Evolutionary conservation across 129 eudicot species (phyloP).

Genomic region (Kitagawia praeruptora): DNA sequence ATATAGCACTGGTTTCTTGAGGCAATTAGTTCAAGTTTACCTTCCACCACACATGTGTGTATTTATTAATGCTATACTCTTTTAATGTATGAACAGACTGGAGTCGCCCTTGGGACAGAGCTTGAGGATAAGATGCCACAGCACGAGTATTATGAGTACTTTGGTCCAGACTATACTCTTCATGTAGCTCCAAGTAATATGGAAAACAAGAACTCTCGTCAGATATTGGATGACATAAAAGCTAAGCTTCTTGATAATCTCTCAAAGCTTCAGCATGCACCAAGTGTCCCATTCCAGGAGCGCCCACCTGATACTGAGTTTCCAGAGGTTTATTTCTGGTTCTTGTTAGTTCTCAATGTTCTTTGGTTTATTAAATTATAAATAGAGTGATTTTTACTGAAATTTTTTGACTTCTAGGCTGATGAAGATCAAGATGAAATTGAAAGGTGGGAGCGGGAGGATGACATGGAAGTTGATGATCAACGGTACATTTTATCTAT

Average conservation of each 20-base stretch:
- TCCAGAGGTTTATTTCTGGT: constrained; percentile 59
- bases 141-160: constrained; percentile 85
- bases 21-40: not conserved
- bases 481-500: constrained; percentile 30
- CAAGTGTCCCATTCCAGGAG: constrained; percentile 94
- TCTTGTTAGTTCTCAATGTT: constrained; percentile 1
- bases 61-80: not conserved
- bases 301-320: constrained; percentile 92
- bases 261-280: constrained; percentile 91
- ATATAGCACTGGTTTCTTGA: not conserved
- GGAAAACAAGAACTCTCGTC: constrained; percentile 92
- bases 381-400: not conserved
- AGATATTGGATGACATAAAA: constrained; percentile 65
- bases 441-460: constrained; percentile 53
- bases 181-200: constrained; percentile 98
- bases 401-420: constrained; percentile 28
- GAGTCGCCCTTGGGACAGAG: constrained; percentile 89
- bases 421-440: constrained; percentile 69
- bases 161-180: constrained; percentile 94
- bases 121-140: constrained; percentile 92
- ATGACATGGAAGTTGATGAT: constrained; percentile 50
- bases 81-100: constrained; percentile 48
- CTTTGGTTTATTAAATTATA: not conserved
- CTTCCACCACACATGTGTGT: not conserved
- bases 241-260: constrained; percentile 82